phyloP scores from a whole-genome alignment of 2,329 filamentous ascomycete species.

The Verticillium klebahnii region DNA sequence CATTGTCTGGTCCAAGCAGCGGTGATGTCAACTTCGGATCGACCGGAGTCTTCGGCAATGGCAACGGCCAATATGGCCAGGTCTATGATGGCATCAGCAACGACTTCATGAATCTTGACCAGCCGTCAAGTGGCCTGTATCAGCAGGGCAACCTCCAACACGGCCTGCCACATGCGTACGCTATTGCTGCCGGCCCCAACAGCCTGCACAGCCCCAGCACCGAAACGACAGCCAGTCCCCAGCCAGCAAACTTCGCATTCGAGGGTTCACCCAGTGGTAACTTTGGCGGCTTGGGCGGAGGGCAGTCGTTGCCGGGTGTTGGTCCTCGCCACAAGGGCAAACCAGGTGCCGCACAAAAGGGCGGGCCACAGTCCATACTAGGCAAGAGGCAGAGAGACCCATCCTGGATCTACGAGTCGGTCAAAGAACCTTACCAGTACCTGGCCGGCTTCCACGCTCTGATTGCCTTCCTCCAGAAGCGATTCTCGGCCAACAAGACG shows the following conservation, averaged over 20 bases:
- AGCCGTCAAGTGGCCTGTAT: slow-evolving; percentile 41
- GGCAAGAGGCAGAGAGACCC: slow-evolving; percentile 65
- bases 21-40: slow-evolving; percentile 36
- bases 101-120: slow-evolving; percentile 50
- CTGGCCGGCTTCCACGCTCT: slow-evolving; percentile 86
- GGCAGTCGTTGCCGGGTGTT: slow-evolving; percentile 17
- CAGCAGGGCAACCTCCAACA: slow-evolving; percentile 56
- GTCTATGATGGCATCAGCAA: slow-evolving; percentile 48
- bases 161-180: slow-evolving; percentile 60
- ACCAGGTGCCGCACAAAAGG: slow-evolving; percentile 32
- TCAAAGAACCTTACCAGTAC: slow-evolving; percentile 89
- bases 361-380: slow-evolving; percentile 45
- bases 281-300: slow-evolving; percentile 10
- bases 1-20: slow-evolving; percentile 33
- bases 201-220: slow-evolving; percentile 62
- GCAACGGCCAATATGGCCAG: slow-evolving; percentile 43
- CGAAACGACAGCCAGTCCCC: slow-evolving; percentile 57
- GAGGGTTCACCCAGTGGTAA: slow-evolving; percentile 46
- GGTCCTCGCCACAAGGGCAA: slow-evolving; percentile 39
- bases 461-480: slow-evolving; percentile 71
- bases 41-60: slow-evolving; percentile 46
- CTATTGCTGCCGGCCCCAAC: slow-evolving; percentile 58
- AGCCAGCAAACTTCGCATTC: slow-evolving; percentile 46
- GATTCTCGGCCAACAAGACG: slow-evolving; percentile 73
- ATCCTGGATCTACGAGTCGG: slow-evolving; percentile 80